Percentiles rank a stretch among this genome's conserved stretches.
phyloP scores from a whole-genome alignment of 2,329 filamentous ascomycete genomes.

The Arthrobotrys sinensis region DNA sequence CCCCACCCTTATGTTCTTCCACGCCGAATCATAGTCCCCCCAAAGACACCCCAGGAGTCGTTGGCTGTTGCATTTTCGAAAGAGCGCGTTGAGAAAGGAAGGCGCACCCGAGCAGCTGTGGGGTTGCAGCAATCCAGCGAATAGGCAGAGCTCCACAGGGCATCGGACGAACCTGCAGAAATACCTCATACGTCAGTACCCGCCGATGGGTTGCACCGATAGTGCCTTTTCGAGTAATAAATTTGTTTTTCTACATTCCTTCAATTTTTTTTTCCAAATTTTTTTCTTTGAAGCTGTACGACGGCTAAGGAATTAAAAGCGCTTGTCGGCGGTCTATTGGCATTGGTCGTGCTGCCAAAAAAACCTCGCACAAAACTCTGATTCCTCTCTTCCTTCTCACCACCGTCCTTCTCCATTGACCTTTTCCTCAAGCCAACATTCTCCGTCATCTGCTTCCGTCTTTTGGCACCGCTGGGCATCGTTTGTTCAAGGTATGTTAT shows the following conservation, averaged over 20 bases:
- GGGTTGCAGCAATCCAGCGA: neutral
- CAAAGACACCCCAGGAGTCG: slow-evolving; percentile 11
- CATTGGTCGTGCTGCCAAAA: neutral
- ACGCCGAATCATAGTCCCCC: neutral
- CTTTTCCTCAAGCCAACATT: slow-evolving; percentile 12
- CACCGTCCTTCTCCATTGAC: slow-evolving; percentile 14
- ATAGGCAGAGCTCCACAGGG: slow-evolving; percentile 47
- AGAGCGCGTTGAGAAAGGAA: slow-evolving; percentile 45
- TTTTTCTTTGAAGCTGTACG: slow-evolving; percentile 1
- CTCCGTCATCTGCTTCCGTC: slow-evolving; percentile 29
- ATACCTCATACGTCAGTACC: slow-evolving; percentile 62
- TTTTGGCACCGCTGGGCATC: slow-evolving; percentile 21
- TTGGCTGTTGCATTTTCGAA: slow-evolving; percentile 53
- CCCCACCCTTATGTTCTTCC: neutral
- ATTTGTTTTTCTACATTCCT: slow-evolving; percentile 19
- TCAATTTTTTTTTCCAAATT: slow-evolving; percentile 8
- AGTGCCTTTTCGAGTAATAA: slow-evolving; percentile 9
- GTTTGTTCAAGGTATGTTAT: slow-evolving; percentile 40
- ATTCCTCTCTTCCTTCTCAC: slow-evolving; percentile 18
- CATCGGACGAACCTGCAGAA: slow-evolving; percentile 51
- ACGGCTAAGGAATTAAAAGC: slow-evolving; percentile 3
- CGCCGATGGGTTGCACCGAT: slow-evolving; percentile 23
- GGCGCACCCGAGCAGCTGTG: slow-evolving; percentile 34
- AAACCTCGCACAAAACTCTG: slow-evolving; percentile 47
- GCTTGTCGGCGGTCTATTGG: slow-evolving; percentile 21